Evolutionary conservation across 768 basidiomycete species (phyloP), one percentile per base, ranked within the genome.

Genomic region (Pulveroboletus sp.): DNA sequence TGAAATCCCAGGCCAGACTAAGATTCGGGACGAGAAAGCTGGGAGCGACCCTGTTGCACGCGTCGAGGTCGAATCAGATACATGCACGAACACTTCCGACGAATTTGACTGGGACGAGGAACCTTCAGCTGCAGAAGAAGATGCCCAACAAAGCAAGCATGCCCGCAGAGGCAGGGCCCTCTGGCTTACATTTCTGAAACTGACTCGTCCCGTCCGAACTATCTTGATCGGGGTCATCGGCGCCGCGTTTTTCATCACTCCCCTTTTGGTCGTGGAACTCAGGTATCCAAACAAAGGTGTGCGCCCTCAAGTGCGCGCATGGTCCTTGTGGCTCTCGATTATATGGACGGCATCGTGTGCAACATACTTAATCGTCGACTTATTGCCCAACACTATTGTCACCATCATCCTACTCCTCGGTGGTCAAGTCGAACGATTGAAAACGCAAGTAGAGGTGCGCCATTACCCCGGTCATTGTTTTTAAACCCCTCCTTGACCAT

Each of bases 61-160:
- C 19, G 47, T 43, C 0, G 45, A 52, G 23, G 55, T 53, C 17
- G 66, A 64, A 16, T 62, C 68, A 16, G 66, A 68, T 29, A 59
- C 79, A n/a, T 75, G 71, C 23, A 83, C 83, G 12, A 78, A 82
- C 55, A 75, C 79, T 4, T 78, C 76, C 10, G 85, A 86, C 60
- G 82, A 87, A 57, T 87, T 89, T 56, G 76, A 87, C 70, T 86
- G 85, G 85, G 83, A 86, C 47, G 77, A 81, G 44, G 81, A 83
- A 13, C 47, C 49, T 37, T 54, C 64, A 32, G 32, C 16, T 16
- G 75, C 76, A 20, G 67, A 63, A 29, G 51, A 59, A 42, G 65
- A 54, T 27, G 49, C 44, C 4, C 53, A 36, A 35, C 58, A 61
- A 11, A 59, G 64, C 43, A 55, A 61, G 23, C 79, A 80, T 57